Evolutionary conservation across 1,284 basidiomycete species (phyloP), one percentile per base, ranked within the genome.

Genomic region (Boletus subluridellus): DNA sequence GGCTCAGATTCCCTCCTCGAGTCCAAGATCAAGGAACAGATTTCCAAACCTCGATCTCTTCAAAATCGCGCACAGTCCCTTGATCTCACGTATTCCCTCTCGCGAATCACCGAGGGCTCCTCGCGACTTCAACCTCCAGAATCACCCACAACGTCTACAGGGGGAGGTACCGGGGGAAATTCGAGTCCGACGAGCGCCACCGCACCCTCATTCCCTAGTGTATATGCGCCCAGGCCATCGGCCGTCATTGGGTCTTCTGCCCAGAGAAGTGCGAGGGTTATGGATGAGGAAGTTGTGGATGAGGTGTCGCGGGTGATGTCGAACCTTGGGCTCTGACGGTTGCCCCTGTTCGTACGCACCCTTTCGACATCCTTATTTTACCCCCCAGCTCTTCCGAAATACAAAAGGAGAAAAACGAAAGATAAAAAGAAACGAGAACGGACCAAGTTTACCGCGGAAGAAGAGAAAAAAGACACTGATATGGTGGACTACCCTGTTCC

Each of bases 1-100:
- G 91, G 90, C 24, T 94, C 92, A 0, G 93, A 95, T 74, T 90
- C 92, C 11, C 78, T 92, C 38, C 78, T 94, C n/a, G 92, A 94
- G 66, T 85, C 92, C 44, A 93, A 94, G 72, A 72, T 95, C 41
- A 90, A 89, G 73, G 89, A 92, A 63, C 86, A 87, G 57, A 80
- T 84, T 58, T 79, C 82, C 49, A 89, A 90, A 71, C 87, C 89
- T 11, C 83, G 87, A 54, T 89, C 89, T 3, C 74, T 90, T 61
- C 84, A 85, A 65, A 91, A 90, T 65, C 86, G 89, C 46, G 89
- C 89, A 0, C 89, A 92, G 69, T 92, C 89, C 9, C 82, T 92
- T 49, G 89, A 92, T 68, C 76, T 92, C 62, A 90, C 89, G 1
- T 84, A 85, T 67, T 91, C 89, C 8, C 79, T 91, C 24, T 86